Conservation (phyloP, 495 filamentous ascomycete species). For the Neurospora tetrasperma region DNA sequence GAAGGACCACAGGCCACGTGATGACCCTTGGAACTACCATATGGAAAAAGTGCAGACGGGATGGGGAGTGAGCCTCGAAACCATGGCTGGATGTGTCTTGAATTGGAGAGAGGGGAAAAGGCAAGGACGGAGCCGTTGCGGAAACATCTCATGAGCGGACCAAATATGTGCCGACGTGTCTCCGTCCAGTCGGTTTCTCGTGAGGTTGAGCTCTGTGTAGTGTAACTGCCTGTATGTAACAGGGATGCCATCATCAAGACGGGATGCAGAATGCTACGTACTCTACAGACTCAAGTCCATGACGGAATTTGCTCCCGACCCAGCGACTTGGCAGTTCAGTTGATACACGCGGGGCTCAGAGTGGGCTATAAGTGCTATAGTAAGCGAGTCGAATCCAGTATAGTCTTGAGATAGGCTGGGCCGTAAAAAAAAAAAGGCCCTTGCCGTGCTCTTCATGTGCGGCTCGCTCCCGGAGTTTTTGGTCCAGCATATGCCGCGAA, state of each 20-base stretch:
- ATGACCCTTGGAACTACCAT: neutral
- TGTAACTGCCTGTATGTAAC: neutral
- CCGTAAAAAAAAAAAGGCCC: neutral
- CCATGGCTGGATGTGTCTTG: neutral
- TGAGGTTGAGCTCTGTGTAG: neutral
- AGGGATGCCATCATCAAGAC: neutral
- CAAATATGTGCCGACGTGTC: neutral
- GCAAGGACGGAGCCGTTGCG: neutral
- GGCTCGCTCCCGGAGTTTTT: neutral
- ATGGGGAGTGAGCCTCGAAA: neutral
- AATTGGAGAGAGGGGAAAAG: neutral
- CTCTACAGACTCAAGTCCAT: neutral
- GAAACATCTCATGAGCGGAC: neutral
- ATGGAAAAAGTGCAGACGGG: neutral
- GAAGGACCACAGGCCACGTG: neutral
- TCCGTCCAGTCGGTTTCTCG: neutral
- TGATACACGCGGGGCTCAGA: neutral
- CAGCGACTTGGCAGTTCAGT: neutral
- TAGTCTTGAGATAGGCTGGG: neutral
- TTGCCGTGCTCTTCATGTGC: neutral
- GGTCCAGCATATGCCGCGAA: neutral
- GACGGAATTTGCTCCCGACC: neutral
- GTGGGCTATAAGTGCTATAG: no score
- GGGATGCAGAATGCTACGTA: neutral
- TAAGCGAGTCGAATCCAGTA: no score